A percentile compares a stretch with the other conserved stretches of the same genome.
Evolutionary conservation across 345 rosid genomes (phyloP).

Genomic region (Hibiscus trionum): DNA sequence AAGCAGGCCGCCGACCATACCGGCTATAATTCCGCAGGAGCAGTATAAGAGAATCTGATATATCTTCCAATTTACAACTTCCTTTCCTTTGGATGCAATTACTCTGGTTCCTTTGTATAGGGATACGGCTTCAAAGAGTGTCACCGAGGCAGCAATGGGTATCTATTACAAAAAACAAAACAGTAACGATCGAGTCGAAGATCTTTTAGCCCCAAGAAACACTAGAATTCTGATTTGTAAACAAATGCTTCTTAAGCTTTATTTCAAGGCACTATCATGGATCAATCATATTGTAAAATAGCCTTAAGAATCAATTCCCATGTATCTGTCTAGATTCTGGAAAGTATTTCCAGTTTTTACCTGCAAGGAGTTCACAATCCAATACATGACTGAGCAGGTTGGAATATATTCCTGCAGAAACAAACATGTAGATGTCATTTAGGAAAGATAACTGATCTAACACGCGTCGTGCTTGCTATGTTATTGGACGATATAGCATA

Average conservation of each 20-base stretch:
- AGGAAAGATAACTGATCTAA: neutral
- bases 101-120: constrained; percentile 49
- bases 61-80: constrained; percentile 50
- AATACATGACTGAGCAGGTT: constrained; percentile 46
- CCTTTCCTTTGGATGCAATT: constrained; percentile 61
- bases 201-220: neutral
- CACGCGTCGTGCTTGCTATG: too few relatives aligned
- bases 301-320: too few relatives aligned
- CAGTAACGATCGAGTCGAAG: neutral
- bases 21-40: constrained; percentile 54
- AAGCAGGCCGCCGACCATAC: constrained; percentile 67
- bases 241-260: neutral
- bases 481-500: constrained; percentile 4
- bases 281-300: too few relatives aligned
- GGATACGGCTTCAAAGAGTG: constrained; percentile 47
- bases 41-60: constrained; percentile 45
- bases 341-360: constrained; percentile 18
- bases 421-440: constrained; percentile 1
- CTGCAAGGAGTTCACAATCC: constrained; percentile 58
- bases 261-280: too few relatives aligned
- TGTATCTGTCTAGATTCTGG: neutral
- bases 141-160: constrained; percentile 51
- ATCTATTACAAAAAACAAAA: constrained; percentile 22
- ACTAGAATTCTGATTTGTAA: neutral
- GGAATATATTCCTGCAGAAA: constrained; percentile 35